Conservation (phyloP, 805 yeast species). For the Candida mattraensis region DNA sequence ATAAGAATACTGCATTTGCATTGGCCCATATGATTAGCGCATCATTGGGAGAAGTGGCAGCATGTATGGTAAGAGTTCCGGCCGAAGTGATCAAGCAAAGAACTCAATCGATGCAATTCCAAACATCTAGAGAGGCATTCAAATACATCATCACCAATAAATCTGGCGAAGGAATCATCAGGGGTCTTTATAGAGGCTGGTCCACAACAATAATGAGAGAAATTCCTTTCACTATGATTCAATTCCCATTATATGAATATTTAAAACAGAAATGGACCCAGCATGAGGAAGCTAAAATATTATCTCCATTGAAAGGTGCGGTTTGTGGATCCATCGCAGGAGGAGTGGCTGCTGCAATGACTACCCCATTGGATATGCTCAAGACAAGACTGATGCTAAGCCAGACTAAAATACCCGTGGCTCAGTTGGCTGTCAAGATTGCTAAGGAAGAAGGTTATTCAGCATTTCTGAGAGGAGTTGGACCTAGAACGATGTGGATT, state of each 20-base stretch:
- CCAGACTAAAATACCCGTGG: constrained; percentile 46
- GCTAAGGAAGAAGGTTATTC: constrained; percentile 69
- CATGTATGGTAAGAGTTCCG: constrained; percentile 93
- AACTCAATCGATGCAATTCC: constrained; percentile 70
- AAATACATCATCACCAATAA: constrained; percentile 57
- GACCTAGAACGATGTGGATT: constrained; percentile 97
- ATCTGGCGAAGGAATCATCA: constrained; percentile 73
- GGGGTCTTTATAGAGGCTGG: constrained; percentile 93
- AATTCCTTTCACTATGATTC: constrained; percentile 94
- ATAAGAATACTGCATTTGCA: constrained; percentile 33
- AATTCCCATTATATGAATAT: constrained; percentile 89
- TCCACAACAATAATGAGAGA: constrained; percentile 89
- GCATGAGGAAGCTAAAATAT: constrained; percentile 38
- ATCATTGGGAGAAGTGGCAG: constrained; percentile 86
- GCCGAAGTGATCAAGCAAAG: constrained; percentile 96
- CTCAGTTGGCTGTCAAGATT: constrained; percentile 50
- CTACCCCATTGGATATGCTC: constrained; percentile 78
- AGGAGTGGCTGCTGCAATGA: constrained; percentile 75
- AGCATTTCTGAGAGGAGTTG: constrained; percentile 81
- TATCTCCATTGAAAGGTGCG: constrained; percentile 76
- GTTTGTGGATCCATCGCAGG: constrained; percentile 82
- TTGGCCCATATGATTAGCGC: constrained; percentile 84
- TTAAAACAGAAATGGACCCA: constrained; percentile 62
- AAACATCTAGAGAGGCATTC: constrained; percentile 67
- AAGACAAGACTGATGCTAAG: constrained; percentile 85